A percentile compares a stretch with the other conserved stretches of the same genome.
These are phyloP conservation scores for Oryza meyeriana DNA, from an alignment of 176 grass and related monocot genomes.

Conservation along the genomic window DNA sequence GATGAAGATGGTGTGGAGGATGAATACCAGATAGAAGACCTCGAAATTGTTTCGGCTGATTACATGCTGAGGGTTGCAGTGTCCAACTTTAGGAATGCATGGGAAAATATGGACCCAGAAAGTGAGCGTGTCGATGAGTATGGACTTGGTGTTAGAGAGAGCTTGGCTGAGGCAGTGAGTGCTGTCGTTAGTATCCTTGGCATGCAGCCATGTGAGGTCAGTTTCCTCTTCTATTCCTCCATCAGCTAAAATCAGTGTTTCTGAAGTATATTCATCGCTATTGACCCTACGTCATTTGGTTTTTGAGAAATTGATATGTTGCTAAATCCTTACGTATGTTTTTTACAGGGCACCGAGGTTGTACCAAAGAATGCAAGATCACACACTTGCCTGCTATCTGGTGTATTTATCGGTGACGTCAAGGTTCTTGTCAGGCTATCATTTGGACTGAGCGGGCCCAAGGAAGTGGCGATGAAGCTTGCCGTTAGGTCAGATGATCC, in stretches of 20 bases:
- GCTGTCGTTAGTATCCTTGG: conserved; percentile 86
- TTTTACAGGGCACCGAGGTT: conserved; percentile 80
- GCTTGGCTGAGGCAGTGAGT: conserved; percentile 83
- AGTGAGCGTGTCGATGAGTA: conserved; percentile 89
- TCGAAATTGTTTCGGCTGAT: conserved; percentile 77
- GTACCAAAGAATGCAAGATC: conserved; percentile 89
- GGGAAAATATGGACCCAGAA: conserved; percentile 87
- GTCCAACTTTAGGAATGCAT: conserved; percentile 94
- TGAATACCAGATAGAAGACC: conserved; percentile 93
- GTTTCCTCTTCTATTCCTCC: conserved; percentile 14
- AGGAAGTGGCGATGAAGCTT: conserved; percentile 97
- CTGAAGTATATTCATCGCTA: neutral
- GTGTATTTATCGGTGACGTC: conserved; percentile 60
- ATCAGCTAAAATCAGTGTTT: too few relatives aligned
- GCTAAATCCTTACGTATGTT: conserved; percentile 7
- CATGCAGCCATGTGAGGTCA: conserved; percentile 97
- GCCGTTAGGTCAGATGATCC: conserved; percentile 87
- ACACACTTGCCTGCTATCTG: conserved; percentile 81
- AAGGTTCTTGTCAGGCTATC: conserved; percentile 86
- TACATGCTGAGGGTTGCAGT: conserved; percentile 93
- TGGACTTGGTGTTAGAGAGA: conserved; percentile 86
- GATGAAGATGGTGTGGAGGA: conserved; percentile 97
- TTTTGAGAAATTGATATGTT: neutral
- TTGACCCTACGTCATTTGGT: neutral
- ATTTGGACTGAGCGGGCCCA: conserved; percentile 83